Evolutionary conservation across 1,139 yeast genomes (phyloP).

Genomic region (Fermentozyma sake): DNA sequence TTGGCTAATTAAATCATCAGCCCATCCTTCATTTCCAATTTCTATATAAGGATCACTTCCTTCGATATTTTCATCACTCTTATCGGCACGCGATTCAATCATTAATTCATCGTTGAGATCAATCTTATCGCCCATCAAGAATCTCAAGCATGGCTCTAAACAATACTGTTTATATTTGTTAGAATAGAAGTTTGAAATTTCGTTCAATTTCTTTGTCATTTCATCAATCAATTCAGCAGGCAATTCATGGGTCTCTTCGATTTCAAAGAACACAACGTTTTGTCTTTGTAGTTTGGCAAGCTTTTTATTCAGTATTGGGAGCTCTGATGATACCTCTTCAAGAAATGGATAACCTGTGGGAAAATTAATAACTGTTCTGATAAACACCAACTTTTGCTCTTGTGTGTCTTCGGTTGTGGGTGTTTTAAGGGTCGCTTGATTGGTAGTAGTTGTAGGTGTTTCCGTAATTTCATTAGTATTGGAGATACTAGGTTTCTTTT

Average conservation of each 20-base stretch:
- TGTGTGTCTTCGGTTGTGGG: constrained; percentile 6
- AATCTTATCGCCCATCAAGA: constrained; percentile 76
- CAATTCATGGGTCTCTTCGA: constrained; percentile 78
- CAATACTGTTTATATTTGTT: constrained; percentile 58
- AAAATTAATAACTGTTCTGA: constrained; percentile 63
- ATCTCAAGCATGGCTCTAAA: constrained; percentile 75
- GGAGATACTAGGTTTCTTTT: constrained; percentile 1
- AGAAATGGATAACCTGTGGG: constrained; percentile 68
- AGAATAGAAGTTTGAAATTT: constrained; percentile 56
- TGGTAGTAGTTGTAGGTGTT: constrained; percentile 1
- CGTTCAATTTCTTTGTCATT: constrained; percentile 47
- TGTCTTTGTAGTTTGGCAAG: constrained; percentile 19
- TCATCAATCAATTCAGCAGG: constrained; percentile 42
- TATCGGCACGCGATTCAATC: constrained; percentile 9
- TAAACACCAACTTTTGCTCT: constrained; percentile 59
- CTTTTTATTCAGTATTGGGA: constrained; percentile 15
- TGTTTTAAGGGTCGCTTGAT: neutral
- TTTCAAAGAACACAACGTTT: constrained; percentile 41
- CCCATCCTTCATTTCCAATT: constrained; percentile 43
- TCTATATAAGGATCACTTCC: constrained; percentile 25
- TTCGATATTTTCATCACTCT: constrained; percentile 13
- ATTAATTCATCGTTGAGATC: constrained; percentile 40
- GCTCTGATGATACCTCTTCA: constrained; percentile 37
- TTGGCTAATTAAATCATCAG: constrained; percentile 39
- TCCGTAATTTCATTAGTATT: constrained; percentile 3